These are phyloP conservation scores for Tetracentron sinense DNA, from an alignment of 164 flowering plant species.

Conservation along the genomic window DNA sequence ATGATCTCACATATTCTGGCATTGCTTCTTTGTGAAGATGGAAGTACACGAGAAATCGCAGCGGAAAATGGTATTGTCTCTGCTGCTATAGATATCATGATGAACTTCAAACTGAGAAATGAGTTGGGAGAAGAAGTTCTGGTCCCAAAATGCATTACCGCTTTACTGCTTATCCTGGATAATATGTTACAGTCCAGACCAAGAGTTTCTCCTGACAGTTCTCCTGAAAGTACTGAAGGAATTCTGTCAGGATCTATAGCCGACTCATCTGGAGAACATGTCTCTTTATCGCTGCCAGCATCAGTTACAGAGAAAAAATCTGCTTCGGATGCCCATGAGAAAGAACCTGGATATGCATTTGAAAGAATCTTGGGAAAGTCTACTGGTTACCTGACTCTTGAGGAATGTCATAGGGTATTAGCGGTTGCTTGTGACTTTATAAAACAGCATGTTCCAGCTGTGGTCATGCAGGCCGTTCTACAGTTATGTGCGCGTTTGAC, in stretches of 20 bases:
- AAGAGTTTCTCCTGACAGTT: constrained; percentile 33
- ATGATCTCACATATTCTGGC: constrained; percentile 68
- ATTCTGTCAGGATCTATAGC: constrained; percentile 28
- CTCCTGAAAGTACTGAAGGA: constrained; percentile 39
- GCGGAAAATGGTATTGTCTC: constrained; percentile 61
- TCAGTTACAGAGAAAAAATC: constrained; percentile 27
- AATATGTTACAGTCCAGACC: constrained; percentile 73
- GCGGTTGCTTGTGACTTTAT: constrained; percentile 62
- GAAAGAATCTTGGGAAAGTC: constrained; percentile 73
- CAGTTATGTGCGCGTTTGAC: constrained; percentile 89
- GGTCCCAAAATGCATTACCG: constrained; percentile 70
- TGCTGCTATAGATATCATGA: constrained; percentile 52
- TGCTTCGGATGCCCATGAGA: constrained; percentile 34
- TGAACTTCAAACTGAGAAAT: constrained; percentile 42
- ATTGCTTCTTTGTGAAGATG: constrained; percentile 79
- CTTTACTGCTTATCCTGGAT: constrained; percentile 75
- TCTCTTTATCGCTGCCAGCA: constrained; percentile 27
- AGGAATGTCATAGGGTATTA: constrained; percentile 61
- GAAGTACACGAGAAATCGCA: constrained; percentile 61
- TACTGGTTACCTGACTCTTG: constrained; percentile 69
- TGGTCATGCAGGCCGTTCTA: constrained; percentile 86
- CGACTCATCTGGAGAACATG: constrained; percentile 45
- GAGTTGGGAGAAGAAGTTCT: constrained; percentile 40
- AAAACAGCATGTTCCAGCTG: constrained; percentile 68
- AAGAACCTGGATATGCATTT: constrained; percentile 37